A percentile compares a stretch with the other conserved stretches of the same genome.
These are phyloP conservation scores for Pleurotus eryngii DNA, from an alignment of 768 basidiomycete genomes.

Conservation along the genomic window DNA sequence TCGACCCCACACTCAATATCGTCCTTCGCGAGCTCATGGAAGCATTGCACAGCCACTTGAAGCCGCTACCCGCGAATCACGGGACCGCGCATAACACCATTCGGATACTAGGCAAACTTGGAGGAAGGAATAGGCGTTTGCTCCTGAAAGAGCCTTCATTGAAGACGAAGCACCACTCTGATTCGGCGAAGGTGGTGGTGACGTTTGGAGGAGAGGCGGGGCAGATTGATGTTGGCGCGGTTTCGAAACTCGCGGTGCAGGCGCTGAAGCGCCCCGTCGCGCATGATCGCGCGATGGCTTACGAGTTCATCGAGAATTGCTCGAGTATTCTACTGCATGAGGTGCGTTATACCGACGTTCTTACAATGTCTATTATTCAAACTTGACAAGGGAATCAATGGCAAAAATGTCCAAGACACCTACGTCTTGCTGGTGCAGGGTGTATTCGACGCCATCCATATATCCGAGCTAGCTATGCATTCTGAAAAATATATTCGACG, in stretches of 20 bases:
- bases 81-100: conserved; percentile 92
- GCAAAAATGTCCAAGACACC: conserved; percentile 70
- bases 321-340: conserved; percentile 72
- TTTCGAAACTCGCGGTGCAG: conserved; percentile 61
- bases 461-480: conserved; percentile 63
- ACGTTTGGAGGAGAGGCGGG: conserved; percentile 70
- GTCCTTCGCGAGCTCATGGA: conserved; percentile 94
- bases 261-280: conserved; percentile 51
- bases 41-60: conserved; percentile 86
- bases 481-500: conserved; percentile 70
- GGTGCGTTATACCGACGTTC: conserved; percentile 37
- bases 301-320: conserved; percentile 67
- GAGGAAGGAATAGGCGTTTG: conserved; percentile 88
- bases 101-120: conserved; percentile 93
- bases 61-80: conserved; percentile 85
- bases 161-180: conserved; percentile 65
- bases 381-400: conserved; percentile 55
- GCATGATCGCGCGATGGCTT: conserved; percentile 56
- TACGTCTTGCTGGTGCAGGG: conserved; percentile 73
- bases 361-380: not conserved
- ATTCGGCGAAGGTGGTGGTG: conserved; percentile 66
- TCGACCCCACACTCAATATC: conserved; percentile 92
- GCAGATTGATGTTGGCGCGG: conserved; percentile 62
- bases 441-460: conserved; percentile 70
- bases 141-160: conserved; percentile 78